phyloP scores from a whole-genome alignment of 148 eudicot species.

The Silene uniflora region DNA sequence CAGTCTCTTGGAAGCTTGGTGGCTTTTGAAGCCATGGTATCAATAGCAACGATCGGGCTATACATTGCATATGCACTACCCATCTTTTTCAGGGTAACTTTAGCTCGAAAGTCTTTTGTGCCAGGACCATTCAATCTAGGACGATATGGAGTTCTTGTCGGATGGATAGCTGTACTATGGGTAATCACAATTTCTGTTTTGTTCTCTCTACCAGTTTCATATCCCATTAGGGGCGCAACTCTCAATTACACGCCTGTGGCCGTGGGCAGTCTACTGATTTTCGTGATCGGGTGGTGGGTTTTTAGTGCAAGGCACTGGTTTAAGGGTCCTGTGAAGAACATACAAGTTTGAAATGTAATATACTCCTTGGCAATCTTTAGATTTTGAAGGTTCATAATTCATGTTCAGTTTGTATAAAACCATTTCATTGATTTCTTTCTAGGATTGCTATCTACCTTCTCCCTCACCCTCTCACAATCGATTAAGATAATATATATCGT shows the following conservation, averaged over 20 bases:
- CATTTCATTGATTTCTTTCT: neutral
- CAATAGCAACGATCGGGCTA: slow-evolving; percentile 85
- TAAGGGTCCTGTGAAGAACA: slow-evolving; percentile 75
- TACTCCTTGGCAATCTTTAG: neutral
- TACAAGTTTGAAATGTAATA: slow-evolving; percentile 31
- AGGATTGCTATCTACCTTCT: no score
- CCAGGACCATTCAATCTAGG: slow-evolving; percentile 93
- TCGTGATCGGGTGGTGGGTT: slow-evolving; percentile 59
- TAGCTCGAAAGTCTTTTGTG: slow-evolving; percentile 75
- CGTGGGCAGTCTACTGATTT: slow-evolving; percentile 67
- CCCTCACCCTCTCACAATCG: no score
- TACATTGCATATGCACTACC: slow-evolving; percentile 91
- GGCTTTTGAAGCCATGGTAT: slow-evolving; percentile 94
- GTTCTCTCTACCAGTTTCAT: slow-evolving; percentile 83
- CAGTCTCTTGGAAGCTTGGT: slow-evolving; percentile 94
- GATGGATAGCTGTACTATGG: slow-evolving; percentile 89
- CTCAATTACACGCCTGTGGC: slow-evolving; percentile 96
- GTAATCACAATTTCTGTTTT: slow-evolving; percentile 66
- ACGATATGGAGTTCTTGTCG: slow-evolving; percentile 58
- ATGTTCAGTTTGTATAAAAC: neutral
- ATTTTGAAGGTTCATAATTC: neutral
- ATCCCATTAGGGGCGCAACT: slow-evolving; percentile 63
- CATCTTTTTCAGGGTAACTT: slow-evolving; percentile 77
- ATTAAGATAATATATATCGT: no score
- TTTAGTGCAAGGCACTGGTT: slow-evolving; percentile 81